Percentiles rank a stretch among this genome's conserved stretches.
These are phyloP conservation scores for Orbilia oligospora DNA, from an alignment of 2,329 filamentous ascomycete genomes.

Conservation along the genomic window DNA sequence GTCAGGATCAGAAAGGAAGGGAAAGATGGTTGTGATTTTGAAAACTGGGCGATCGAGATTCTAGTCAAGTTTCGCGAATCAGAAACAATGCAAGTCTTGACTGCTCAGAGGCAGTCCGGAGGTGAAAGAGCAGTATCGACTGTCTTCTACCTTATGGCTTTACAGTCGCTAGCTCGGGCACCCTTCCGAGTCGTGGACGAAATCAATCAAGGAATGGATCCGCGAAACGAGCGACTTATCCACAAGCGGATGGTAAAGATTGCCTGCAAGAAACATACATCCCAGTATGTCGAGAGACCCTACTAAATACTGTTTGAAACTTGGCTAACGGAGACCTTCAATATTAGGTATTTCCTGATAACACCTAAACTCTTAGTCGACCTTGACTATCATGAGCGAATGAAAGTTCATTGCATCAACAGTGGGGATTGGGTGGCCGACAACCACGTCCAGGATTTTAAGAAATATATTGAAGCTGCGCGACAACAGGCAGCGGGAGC, in stretches of 20 bases:
- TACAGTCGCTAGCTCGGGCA: constrained; percentile 91
- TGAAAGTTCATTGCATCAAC: constrained; percentile 94
- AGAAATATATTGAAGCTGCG: constrained; percentile 62
- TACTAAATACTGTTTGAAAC: neutral
- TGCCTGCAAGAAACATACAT: constrained; percentile 85
- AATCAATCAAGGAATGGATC: constrained; percentile 99
- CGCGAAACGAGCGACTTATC: constrained; percentile 96
- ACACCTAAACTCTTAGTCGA: constrained; percentile 93
- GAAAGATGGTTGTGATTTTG: constrained; percentile 78
- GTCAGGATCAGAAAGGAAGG: constrained; percentile 86
- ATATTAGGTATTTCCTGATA: constrained; percentile 85
- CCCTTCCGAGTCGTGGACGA: constrained; percentile 99
- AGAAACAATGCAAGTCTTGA: constrained; percentile 86
- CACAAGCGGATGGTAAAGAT: constrained; percentile 99
- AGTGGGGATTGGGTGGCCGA: constrained; percentile 77
- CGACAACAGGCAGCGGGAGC: constrained; percentile 34
- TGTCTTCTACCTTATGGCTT: constrained; percentile 98
- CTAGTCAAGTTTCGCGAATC: constrained; percentile 94
- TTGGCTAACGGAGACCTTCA: neutral
- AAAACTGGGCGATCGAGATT: constrained; percentile 93
- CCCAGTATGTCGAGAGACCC: constrained; percentile 68
- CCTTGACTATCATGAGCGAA: constrained; percentile 87
- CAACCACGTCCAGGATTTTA: constrained; percentile 68
- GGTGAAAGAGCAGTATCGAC: constrained; percentile 96
- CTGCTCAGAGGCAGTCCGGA: constrained; percentile 93